These are phyloP conservation scores for Agroathelia rolfsii DNA, from an alignment of 1,284 basidiomycete species.

Conservation along the genomic window DNA sequence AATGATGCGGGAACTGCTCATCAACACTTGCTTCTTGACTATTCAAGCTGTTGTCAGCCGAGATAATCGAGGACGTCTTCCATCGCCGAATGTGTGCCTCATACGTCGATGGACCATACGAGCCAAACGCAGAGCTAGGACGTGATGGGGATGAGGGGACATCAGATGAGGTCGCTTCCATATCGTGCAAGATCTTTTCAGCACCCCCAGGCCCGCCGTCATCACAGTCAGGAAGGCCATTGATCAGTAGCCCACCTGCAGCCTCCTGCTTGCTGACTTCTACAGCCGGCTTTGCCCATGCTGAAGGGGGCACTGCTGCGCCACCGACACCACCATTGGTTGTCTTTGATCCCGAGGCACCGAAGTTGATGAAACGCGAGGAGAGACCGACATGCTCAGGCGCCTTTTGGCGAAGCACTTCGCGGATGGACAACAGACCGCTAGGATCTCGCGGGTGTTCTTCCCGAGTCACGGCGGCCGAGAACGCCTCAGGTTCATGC, in stretches of 20 bases:
- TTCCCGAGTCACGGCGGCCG: conserved; percentile 49
- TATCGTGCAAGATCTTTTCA: conserved; percentile 39
- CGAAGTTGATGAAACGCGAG: conserved; percentile 12
- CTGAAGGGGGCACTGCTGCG: conserved; percentile 28
- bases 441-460: conserved; percentile 52
- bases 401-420: conserved; percentile 46
- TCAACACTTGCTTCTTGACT: conserved; percentile 15
- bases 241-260: conserved; percentile 41
- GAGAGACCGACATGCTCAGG: conserved; percentile 20
- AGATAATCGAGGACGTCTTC: conserved; percentile 29
- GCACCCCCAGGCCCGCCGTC: too few species aligned
- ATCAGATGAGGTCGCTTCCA: conserved; percentile 25
- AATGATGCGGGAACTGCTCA: too few species aligned
- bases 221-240: conserved; percentile 23
- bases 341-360: conserved; percentile 6
- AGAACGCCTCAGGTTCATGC: conserved; percentile 51
- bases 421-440: conserved; percentile 45
- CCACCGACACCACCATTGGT: conserved; percentile 11
- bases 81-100: conserved; percentile 30
- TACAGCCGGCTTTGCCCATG: conserved; percentile 52
- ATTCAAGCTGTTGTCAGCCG: conserved; percentile 29
- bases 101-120: conserved; percentile 14
- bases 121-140: conserved; percentile 14
- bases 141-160: too few species aligned
- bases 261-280: conserved; percentile 40